Base-by-base conservation (phyloP, 2,329 filamentous ascomycete genomes). In the Dryadomyces quercus-mongolicae region DNA sequence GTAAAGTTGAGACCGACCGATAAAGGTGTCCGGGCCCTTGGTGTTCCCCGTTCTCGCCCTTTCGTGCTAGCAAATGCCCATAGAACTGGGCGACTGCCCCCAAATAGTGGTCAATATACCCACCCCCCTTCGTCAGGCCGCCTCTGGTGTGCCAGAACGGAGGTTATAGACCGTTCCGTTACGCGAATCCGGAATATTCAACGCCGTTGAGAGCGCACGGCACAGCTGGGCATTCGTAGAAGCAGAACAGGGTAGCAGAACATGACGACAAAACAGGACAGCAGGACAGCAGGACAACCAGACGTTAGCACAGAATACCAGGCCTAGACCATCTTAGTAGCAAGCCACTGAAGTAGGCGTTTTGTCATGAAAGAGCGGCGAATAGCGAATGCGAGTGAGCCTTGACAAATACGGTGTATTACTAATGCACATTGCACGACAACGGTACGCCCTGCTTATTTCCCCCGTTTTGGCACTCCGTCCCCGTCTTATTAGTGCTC, bases 1-100 rank as follows among this genome's bases (percentile, higher is more conserved):
- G 54, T 55, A 56, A 55, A 53, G 31, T 55, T 54, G 49, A 53
- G 45, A 31, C 56, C 54, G 54, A 58, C 50, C 52, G 53, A 53
- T 56, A 54, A 54, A 48, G 36, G 22, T 20, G 20, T 5, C 44
- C 54, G 49, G 54, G 49, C 5, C 49, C 22, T 52, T 7, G 22
- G 25, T 16, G 42, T 21, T 48, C 38, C 52, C 52, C 52, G 52
- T 53, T 42, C 43, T 51, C 51, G 49, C 44, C 16, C 52, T 42
- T 46, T 51, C 20, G 20, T 18, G 9, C 38, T 22, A n/a, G 16
- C 22, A 42, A n/a, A 44, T 13, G 34, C n/a, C 40, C 50, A 22
- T 18, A 21, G 42, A 10, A 8, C 42, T 52, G 50, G 38, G 42
- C 50, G 40, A 52, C 22, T n/a, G 25, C 15, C 49, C 48, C 38